Conservation (phyloP, 1,139 yeast species). For the Lodderomyces margitis region DNA sequence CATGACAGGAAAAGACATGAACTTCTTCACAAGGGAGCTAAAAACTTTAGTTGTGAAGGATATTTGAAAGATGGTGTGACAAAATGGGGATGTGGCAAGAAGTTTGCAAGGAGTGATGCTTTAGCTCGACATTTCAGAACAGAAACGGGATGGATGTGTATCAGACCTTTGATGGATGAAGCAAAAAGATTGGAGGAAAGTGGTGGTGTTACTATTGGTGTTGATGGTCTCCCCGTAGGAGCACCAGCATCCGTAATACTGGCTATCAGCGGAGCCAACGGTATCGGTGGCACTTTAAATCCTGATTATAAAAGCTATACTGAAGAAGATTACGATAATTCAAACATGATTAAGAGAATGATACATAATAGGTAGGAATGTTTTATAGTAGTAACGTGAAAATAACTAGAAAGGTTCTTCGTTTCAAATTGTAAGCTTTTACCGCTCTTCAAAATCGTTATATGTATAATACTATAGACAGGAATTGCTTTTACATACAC, state of each 20-base stretch:
- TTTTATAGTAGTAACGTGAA: too few species aligned
- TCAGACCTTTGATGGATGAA: conserved; percentile 55
- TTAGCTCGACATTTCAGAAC: conserved; percentile 57
- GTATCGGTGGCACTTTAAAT: neutral
- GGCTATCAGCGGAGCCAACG: neutral
- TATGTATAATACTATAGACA: conserved; percentile 1
- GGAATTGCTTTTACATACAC: neutral
- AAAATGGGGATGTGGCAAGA: conserved; percentile 60
- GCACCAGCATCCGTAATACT: neutral
- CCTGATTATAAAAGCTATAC: conserved; percentile 3
- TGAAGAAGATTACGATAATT: conserved; percentile 18
- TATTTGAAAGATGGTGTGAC: conserved; percentile 48
- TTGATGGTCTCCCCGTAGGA: neutral
- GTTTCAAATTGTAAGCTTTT: too few species aligned
- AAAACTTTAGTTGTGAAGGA: conserved; percentile 57
- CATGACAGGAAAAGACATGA: conserved; percentile 61
- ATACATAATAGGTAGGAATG: conserved; percentile 19
- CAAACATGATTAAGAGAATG: conserved; percentile 19
- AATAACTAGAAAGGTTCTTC: too few species aligned
- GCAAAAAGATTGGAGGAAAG: conserved; percentile 26
- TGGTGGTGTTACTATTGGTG: conserved; percentile 4
- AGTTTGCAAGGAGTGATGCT: conserved; percentile 58
- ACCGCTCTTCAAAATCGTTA: too few species aligned
- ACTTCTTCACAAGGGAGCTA: conserved; percentile 51
- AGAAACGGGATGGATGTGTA: conserved; percentile 58